Evolutionary conservation across 208 protist genomes (phyloP).

Genomic region (Acanthamoeba royreba): DNA sequence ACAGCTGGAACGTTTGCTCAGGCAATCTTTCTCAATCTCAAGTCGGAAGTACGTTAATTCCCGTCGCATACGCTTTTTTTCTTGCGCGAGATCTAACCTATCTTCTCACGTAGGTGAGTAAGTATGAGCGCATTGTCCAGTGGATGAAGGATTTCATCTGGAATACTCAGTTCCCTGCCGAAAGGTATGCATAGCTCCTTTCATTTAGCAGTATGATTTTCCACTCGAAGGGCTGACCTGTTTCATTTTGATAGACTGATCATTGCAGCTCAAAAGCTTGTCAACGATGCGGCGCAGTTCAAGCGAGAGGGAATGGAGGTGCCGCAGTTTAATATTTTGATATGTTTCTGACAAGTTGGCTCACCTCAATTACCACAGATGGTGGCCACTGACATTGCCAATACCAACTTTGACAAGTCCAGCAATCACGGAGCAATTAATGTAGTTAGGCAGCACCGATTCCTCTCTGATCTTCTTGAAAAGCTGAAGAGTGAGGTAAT

Average conservation of each 20-base stretch:
- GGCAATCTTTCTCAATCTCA: conserved; percentile 5
- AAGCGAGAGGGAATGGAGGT: conserved; percentile 47
- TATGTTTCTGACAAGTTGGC: no score
- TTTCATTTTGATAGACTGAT: no score
- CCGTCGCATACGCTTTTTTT: neutral
- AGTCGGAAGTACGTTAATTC: neutral
- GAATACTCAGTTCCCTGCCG: conserved; percentile 28
- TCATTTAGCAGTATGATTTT: neutral
- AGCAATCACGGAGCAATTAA: conserved; percentile 39
- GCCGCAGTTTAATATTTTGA: no score
- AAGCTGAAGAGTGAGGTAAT: neutral
- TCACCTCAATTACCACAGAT: no score
- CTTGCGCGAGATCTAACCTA: no score
- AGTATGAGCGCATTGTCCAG: conserved; percentile 40
- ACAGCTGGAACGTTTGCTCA: neutral
- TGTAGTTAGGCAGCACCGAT: conserved; percentile 31
- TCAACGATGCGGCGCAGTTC: conserved; percentile 30
- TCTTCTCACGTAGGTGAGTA: neutral
- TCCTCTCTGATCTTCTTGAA: neutral
- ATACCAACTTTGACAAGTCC: neutral
- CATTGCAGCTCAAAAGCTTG: conserved; percentile 32
- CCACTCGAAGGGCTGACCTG: no score
- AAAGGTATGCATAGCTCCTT: conserved; percentile 11
- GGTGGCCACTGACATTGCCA: neutral
- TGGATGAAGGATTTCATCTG: conserved; percentile 44